phyloP scores from a whole-genome alignment of 1,139 yeast genomes.

The Zygosaccharomyces sapae region DNA sequence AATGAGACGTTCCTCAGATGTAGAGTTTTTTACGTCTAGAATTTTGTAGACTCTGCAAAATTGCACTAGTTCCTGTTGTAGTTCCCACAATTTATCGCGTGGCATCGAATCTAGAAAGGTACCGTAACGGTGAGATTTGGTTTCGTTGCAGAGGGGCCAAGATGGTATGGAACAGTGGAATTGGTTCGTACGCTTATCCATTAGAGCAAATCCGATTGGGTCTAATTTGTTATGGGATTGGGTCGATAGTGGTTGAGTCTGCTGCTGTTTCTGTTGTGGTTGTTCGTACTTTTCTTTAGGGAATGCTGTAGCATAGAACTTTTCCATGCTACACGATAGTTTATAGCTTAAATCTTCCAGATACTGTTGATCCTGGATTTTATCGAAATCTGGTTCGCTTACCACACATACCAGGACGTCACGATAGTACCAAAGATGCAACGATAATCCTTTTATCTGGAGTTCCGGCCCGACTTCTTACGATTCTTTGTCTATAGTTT shows the following conservation, averaged over 20 bases:
- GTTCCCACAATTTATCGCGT: constrained; percentile 25
- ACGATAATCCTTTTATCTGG: constrained; percentile 18
- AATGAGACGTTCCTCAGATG: constrained; percentile 29
- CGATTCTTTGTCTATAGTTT: constrained; percentile 24
- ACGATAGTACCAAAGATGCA: constrained; percentile 33
- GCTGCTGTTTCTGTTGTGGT: constrained; percentile 5
- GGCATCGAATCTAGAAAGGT: constrained; percentile 25
- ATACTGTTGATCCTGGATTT: constrained; percentile 30
- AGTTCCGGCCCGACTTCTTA: constrained; percentile 21
- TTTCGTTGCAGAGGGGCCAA: constrained; percentile 3
- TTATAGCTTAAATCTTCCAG: constrained; percentile 25
- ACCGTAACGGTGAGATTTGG: constrained; percentile 5
- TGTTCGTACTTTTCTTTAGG: not conserved
- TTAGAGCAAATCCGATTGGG: constrained; percentile 10
- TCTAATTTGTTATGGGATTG: not conserved
- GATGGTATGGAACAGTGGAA: constrained; percentile 4
- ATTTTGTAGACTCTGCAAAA: constrained; percentile 17
- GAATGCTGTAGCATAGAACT: constrained; percentile 19
- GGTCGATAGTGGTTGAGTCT: no score
- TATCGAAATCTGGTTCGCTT: constrained; percentile 25
- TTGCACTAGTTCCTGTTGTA: constrained; percentile 25
- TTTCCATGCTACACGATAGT: constrained; percentile 22
- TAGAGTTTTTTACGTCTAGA: constrained; percentile 15
- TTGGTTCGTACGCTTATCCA: constrained; percentile 1
- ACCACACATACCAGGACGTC: constrained; percentile 27